These are phyloP conservation scores for Infundibulicybe gibba DNA, from an alignment of 768 basidiomycete genomes.

Conservation along the genomic window DNA sequence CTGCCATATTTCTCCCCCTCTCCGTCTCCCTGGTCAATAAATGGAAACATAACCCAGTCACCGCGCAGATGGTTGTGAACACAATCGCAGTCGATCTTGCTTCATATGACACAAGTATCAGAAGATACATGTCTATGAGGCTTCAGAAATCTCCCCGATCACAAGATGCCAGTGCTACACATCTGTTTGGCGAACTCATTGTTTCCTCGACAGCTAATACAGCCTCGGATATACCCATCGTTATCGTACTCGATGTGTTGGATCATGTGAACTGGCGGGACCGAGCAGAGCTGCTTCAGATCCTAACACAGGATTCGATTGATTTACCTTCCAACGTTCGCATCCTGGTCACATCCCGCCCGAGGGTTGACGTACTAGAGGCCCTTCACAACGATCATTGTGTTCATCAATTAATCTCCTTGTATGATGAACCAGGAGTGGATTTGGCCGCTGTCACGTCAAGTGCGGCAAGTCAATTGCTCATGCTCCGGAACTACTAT, in stretches of 20 bases:
- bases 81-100: slow-evolving; percentile 29
- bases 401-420: not conserved
- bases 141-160: slow-evolving; percentile 1
- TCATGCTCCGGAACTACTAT: too few species aligned
- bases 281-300: slow-evolving; percentile 4
- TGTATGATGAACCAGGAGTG: not conserved
- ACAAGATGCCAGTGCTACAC: not conserved
- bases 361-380: slow-evolving; percentile 20
- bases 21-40: too few species aligned
- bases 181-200: slow-evolving; percentile 23
- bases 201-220: slow-evolving; percentile 17
- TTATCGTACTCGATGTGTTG: slow-evolving; percentile 31
- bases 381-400: too few species aligned
- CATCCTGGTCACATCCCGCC: slow-evolving; percentile 23
- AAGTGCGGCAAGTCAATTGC: not conserved
- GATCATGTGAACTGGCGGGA: slow-evolving; percentile 16
- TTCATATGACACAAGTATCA: slow-evolving; percentile 18
- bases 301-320: not conserved
- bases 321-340: slow-evolving; percentile 18
- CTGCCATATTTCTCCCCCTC: slow-evolving; percentile 28
- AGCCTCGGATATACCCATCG: slow-evolving; percentile 21
- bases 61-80: slow-evolving; percentile 20
- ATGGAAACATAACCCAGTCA: slow-evolving; percentile 11
- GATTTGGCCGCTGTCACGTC: not conserved
- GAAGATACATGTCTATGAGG: slow-evolving; percentile 2